Evolutionary conservation across 139 green algal genomes (phyloP).

Genomic region (Zygnema circumcarinatum): DNA sequence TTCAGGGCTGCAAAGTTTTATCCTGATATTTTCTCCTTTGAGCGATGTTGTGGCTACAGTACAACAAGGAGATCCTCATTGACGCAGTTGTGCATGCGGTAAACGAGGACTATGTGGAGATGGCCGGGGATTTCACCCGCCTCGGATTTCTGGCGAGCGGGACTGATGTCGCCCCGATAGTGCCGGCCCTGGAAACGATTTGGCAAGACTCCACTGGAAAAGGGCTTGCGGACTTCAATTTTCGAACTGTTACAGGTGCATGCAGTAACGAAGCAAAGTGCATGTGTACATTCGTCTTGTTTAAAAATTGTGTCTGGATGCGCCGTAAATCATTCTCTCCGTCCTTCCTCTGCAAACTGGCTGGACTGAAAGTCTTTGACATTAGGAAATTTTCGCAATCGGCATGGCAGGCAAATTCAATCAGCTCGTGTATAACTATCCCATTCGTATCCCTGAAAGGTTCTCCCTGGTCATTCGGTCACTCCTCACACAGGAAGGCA

Average conservation of each 20-base stretch:
- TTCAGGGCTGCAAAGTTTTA: too few relatives aligned
- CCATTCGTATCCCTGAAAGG: slow-evolving; percentile 97
- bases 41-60: too few relatives aligned
- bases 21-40: too few relatives aligned
- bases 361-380: too few relatives aligned
- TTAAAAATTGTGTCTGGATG: too few relatives aligned
- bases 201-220: slow-evolving; percentile 82
- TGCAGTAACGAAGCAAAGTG: too few relatives aligned
- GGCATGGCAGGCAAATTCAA: slow-evolving; percentile 93
- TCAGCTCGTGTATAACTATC: slow-evolving; percentile 98
- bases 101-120: slow-evolving; percentile 94
- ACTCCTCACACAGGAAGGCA: slow-evolving; percentile 92
- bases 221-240: slow-evolving; percentile 93
- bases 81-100: slow-evolving; percentile 98
- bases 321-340: too few relatives aligned
- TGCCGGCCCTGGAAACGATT: slow-evolving; percentile 94
- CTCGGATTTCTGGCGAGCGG: slow-evolving; percentile 90
- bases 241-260: slow-evolving; percentile 88
- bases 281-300: too few relatives aligned
- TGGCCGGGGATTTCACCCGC: slow-evolving; percentile 94
- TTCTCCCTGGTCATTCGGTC: slow-evolving; percentile 96
- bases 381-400: too few relatives aligned
- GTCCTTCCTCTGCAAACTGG: too few relatives aligned
- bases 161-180: slow-evolving; percentile 92
- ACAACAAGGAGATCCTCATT: slow-evolving; percentile 84